A percentile compares a stretch with the other conserved stretches of the same genome.
Conservation (phyloP, 345 rosid species). For the Citrus inodora region DNA sequence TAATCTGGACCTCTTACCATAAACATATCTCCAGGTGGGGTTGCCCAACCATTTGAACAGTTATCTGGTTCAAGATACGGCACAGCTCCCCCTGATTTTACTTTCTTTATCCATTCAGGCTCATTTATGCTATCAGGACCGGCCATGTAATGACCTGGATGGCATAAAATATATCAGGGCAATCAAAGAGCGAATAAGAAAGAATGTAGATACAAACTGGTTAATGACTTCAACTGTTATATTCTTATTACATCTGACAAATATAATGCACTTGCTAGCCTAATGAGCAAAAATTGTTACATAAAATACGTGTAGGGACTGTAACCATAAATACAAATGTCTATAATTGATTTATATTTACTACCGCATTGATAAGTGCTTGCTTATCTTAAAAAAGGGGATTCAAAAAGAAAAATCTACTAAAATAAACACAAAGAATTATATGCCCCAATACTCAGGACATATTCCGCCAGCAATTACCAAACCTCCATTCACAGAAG, state of each 20-base stretch:
- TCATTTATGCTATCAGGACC: slow-evolving; percentile 30
- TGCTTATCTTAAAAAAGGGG: not conserved
- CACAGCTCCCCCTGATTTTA: slow-evolving; percentile 73
- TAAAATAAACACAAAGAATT: not conserved
- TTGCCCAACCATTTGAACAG: slow-evolving; percentile 76
- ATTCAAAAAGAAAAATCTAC: not conserved
- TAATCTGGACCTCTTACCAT: slow-evolving; percentile 92
- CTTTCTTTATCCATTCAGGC: slow-evolving; percentile 66
- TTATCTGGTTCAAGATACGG: slow-evolving; percentile 66
- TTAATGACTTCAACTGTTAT: not conserved
- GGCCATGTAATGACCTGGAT: slow-evolving; percentile 46
- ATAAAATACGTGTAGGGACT: not conserved
- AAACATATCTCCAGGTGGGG: slow-evolving; percentile 69
- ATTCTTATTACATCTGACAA: not conserved
- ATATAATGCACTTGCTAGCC: not conserved
- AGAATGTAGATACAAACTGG: not conserved
- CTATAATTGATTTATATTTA: not conserved
- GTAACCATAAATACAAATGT: not conserved
- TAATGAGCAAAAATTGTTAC: not conserved
- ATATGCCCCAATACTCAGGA: not conserved
- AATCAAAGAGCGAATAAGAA: not conserved
- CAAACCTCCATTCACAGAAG: not conserved
- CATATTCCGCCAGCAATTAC: not conserved
- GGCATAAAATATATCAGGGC: not conserved
- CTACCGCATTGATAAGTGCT: not conserved